Evolutionary conservation across 345 rosid genomes (phyloP).

Genomic region (Euphorbia peplus): DNA sequence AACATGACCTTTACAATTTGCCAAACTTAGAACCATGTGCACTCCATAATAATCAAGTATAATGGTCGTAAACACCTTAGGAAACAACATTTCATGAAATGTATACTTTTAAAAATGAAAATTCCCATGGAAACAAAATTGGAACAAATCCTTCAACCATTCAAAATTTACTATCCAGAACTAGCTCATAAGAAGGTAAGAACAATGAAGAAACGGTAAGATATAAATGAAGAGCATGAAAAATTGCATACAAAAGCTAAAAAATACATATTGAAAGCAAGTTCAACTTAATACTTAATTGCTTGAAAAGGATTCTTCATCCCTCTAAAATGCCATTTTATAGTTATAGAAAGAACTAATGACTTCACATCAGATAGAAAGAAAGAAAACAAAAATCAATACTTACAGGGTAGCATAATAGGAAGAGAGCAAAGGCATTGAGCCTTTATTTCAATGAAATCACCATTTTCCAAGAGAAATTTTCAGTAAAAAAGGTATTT

Average conservation of each 20-base stretch:
- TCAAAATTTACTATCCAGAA: background rate
- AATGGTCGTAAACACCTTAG: background rate
- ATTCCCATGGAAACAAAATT: background rate
- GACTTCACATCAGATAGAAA: background rate
- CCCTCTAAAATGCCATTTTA: background rate
- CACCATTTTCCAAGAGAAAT: background rate
- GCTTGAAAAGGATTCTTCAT: background rate
- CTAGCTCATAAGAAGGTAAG: too few species aligned
- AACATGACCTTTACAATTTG: background rate
- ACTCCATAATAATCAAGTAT: background rate
- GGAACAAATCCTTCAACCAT: background rate
- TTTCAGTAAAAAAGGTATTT: background rate
- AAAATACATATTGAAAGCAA: background rate
- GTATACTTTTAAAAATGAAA: too few species aligned
- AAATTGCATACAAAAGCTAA: too few species aligned
- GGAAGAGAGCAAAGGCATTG: background rate
- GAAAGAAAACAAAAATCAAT: background rate
- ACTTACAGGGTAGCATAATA: background rate
- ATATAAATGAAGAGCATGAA: too few species aligned
- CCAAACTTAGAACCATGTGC: background rate
- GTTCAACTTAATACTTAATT: background rate
- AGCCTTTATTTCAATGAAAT: background rate
- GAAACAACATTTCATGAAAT: background rate
- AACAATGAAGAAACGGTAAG: too few species aligned
- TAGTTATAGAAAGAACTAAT: background rate